Percentiles rank a stretch among this genome's conserved stretches.
These are phyloP conservation scores for Allomyces arbusculus DNA, from an alignment of 192 early-diverging fungal genomes.

Conservation along the genomic window DNA sequence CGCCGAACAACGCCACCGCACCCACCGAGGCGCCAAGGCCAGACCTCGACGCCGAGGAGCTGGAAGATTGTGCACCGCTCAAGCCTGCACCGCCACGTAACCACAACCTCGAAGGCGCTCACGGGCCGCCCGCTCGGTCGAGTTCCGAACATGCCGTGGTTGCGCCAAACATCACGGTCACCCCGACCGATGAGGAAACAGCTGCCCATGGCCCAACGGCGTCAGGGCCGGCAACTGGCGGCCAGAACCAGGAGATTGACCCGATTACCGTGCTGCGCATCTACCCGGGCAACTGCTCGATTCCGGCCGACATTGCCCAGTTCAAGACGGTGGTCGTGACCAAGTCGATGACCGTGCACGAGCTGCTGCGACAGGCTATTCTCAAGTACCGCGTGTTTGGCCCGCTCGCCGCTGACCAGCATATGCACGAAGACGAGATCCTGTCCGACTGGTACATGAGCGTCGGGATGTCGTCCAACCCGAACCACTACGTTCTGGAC, in stretches of 20 bases:
- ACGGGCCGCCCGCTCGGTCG: too few species aligned
- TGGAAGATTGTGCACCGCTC: too few species aligned
- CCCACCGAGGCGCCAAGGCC: too few species aligned
- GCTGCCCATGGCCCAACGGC: too few species aligned
- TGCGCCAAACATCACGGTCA: too few species aligned
- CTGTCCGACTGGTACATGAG: background rate
- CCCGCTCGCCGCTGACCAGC: background rate
- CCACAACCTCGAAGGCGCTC: too few species aligned
- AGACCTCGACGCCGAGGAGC: too few species aligned
- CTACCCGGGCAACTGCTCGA: background rate
- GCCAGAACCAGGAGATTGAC: background rate
- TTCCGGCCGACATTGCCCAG: background rate
- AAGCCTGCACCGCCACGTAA: too few species aligned
- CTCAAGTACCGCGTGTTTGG: conserved; percentile 1
- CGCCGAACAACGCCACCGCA: too few species aligned
- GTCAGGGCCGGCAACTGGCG: too few species aligned
- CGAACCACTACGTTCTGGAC: background rate
- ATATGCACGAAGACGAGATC: background rate
- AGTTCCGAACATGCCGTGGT: too few species aligned
- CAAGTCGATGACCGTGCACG: background rate
- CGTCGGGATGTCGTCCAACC: background rate
- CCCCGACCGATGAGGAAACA: too few species aligned
- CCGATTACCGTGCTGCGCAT: background rate
- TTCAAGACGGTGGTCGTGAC: background rate
- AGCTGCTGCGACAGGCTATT: background rate